Evolutionary conservation across 495 filamentous ascomycete species (phyloP).

Genomic region (Penicillium cinerascens): DNA sequence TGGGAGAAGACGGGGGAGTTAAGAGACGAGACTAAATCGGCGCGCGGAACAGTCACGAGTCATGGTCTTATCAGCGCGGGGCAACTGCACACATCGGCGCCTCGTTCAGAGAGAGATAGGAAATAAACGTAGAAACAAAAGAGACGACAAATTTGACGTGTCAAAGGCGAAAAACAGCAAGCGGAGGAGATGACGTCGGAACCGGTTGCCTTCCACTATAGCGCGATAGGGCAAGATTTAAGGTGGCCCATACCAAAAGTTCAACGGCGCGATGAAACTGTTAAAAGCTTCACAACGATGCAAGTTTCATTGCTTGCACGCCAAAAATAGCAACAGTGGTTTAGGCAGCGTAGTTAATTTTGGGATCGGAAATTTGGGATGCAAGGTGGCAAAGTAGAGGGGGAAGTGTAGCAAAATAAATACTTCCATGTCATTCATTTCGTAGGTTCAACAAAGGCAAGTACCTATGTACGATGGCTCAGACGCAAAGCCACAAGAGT

Average conservation of each 20-base stretch:
- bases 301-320: not conserved
- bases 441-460: not conserved
- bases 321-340: slow-evolving; percentile 14
- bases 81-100: not conserved
- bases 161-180: not conserved
- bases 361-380: slow-evolving; percentile 16
- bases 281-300: not conserved
- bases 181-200: slow-evolving; percentile 2
- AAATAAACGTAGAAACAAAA: not conserved
- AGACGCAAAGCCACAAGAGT: not conserved
- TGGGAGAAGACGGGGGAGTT: not conserved
- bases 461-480: not conserved
- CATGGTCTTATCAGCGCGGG: slow-evolving; percentile 20
- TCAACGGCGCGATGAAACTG: not conserved
- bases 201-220: slow-evolving; percentile 2
- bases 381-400: slow-evolving; percentile 19
- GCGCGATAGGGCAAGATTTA: not conserved
- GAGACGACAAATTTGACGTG: slow-evolving; percentile 3
- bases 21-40: slow-evolving; percentile 2
- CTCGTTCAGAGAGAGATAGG: not conserved
- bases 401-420: not conserved
- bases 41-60: slow-evolving; percentile 20
- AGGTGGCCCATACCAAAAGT: not conserved
- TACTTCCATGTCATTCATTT: not conserved
- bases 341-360: slow-evolving; percentile 17